Base-by-base conservation (phyloP, 805 yeast genomes). In the Naumovozyma castellii region DNA sequence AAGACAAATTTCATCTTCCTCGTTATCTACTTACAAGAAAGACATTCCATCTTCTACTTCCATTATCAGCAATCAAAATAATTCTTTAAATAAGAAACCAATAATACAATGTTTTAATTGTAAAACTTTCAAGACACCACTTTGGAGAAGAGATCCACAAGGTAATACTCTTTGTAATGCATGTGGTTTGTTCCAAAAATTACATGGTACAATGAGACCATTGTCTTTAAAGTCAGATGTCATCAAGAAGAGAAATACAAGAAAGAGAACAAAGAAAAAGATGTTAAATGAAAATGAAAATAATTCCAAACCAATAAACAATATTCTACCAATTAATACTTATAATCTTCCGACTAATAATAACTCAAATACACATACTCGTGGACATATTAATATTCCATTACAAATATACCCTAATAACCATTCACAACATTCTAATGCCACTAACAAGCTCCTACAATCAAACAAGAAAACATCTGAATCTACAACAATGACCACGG, bases 141-240 rank as follows among this genome's bases (percentile, higher is more conserved):
- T 90, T 14, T 90, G 98, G 98, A 69, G 98, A 50, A 71, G 97
- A 37, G 85, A 86, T 51, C 87, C 94, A 0, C 84, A 84, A 43
- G 97, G 97, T 2, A 81, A 84, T 53, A 94, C 96, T 0, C 66
- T 90, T 43, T 90, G 97, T 65, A 90, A 90, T 61, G 97, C 98
- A 0, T 90, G 98, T 66, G 98, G 97, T 0, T 67, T 90, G 44
- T 90, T 90, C 52, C 72, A 84, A 54, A 90, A 90, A 61, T 67
- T 90, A 18, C 97, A 90, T 54, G 97, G 97, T n/a, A 90, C 86
- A 3, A 94, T 85, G 45, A 69, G 97, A 42, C 98, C 98, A 0
- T 67, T 90, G 38, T 82, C 94, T 12, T 67, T 88, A 52, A 88
- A 87, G 56, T 84, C 97, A 0, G 96, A 88, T 57, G 92, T 88